Evolutionary conservation across 805 yeast genomes (phyloP).

Genomic region (Candida xiaguanensis): DNA sequence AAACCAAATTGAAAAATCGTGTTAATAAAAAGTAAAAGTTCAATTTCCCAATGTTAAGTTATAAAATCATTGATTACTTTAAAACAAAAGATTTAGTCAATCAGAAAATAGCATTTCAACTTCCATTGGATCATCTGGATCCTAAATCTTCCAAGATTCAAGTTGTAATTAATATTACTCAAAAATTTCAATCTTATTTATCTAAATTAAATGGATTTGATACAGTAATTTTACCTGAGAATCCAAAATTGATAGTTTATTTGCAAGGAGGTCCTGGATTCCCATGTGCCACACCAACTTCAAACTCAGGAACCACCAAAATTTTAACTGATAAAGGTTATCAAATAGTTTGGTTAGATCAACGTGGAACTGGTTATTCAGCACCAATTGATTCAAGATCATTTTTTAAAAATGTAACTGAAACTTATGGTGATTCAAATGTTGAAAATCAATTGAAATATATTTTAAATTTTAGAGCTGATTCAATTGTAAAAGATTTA

Average conservation of each 20-base stretch:
- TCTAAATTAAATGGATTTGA: conserved; percentile 13
- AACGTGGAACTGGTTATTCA: conserved; percentile 60
- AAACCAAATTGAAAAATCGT: no score
- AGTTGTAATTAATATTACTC: conserved; percentile 32
- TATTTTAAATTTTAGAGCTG: conserved; percentile 48
- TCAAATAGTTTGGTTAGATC: conserved; percentile 48
- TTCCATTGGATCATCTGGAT: conserved; percentile 19
- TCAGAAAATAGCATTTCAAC: conserved; percentile 18
- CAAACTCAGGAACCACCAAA: conserved; percentile 34
- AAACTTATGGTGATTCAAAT: conserved; percentile 6
- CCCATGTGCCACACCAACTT: conserved; percentile 37
- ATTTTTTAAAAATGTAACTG: conserved; percentile 16
- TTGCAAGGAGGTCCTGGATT: conserved; percentile 59
- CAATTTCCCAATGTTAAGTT: conserved; percentile 9
- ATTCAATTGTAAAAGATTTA: conserved; percentile 48
- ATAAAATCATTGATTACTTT: conserved; percentile 20
- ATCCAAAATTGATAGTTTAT: conserved; percentile 36
- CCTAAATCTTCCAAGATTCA: conserved; percentile 10
- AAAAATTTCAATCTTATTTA: conserved; percentile 19
- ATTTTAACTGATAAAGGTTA: conserved; percentile 38
- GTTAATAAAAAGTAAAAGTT: no score
- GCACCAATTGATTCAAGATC: conserved; percentile 39
- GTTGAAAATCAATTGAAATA: conserved; percentile 33
- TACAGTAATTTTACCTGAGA: conserved; percentile 20
- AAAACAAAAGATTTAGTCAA: conserved; percentile 17